Percentiles rank a stretch among this genome's conserved stretches.
Conservation (phyloP, 345 rosid genomes). For the Aurinia saxatilis region DNA sequence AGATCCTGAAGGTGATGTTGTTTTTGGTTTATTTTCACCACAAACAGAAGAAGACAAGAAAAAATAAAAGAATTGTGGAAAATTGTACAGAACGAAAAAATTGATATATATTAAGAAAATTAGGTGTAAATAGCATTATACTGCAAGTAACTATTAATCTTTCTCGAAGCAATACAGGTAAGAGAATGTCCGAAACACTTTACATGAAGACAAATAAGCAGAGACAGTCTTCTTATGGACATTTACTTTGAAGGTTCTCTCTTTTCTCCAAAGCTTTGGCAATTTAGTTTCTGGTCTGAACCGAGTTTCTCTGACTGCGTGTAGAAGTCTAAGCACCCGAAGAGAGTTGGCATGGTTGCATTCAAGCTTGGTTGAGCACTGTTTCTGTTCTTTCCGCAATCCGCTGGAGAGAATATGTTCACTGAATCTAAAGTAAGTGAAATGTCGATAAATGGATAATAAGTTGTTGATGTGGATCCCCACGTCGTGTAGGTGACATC, state of each 20-base stretch:
- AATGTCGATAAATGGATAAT: constrained; percentile 86
- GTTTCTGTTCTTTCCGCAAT: constrained; percentile 15
- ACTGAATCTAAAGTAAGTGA: constrained; percentile 67
- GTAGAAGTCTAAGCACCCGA: constrained; percentile 76
- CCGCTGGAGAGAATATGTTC: constrained; percentile 26
- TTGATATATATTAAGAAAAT: too few relatives aligned
- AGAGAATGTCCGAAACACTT: constrained; percentile 85
- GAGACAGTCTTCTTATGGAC: constrained; percentile 81
- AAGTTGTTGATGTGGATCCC: constrained; percentile 84
- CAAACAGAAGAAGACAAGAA: too few relatives aligned
- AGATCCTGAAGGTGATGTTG: too few relatives aligned
- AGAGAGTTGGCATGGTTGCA: constrained; percentile 44
- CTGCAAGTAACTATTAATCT: constrained; percentile 72
- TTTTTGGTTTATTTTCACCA: too few relatives aligned
- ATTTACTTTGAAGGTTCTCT: constrained; percentile 78
- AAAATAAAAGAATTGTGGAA: too few relatives aligned
- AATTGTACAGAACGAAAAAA: too few relatives aligned
- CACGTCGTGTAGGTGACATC: constrained; percentile 83
- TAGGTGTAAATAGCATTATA: too few relatives aligned
- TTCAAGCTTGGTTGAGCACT: constrained; percentile 27
- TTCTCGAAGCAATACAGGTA: constrained; percentile 52
- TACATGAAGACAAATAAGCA: constrained; percentile 75
- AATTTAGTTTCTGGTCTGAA: constrained; percentile 78
- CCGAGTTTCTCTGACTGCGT: constrained; percentile 80
- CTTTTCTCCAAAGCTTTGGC: constrained; percentile 73